These are phyloP conservation scores for Venturia oleaginea DNA, from an alignment of 2,329 filamentous ascomycete genomes.

Conservation along the genomic window DNA sequence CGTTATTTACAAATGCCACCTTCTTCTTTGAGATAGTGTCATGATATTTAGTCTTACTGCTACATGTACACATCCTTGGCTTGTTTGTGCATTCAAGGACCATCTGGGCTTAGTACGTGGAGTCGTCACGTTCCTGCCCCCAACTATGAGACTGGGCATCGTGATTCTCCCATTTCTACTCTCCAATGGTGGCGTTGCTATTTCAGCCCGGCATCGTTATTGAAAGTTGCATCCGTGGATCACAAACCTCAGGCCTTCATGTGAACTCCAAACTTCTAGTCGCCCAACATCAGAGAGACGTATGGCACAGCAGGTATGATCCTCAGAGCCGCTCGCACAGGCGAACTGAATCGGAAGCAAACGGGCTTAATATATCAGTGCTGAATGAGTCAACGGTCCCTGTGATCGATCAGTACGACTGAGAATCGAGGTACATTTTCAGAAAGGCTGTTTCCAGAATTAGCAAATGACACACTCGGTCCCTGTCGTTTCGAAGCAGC, in stretches of 20 bases:
- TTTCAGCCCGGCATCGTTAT: not conserved
- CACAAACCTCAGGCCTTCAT: not conserved
- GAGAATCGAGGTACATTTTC: not conserved
- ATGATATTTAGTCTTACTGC: not conserved
- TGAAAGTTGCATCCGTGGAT: not conserved
- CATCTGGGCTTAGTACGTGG: not conserved
- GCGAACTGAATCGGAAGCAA: not conserved
- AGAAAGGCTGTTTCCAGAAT: not conserved
- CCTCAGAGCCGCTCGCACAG: not conserved
- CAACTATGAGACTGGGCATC: not conserved
- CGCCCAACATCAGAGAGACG: not conserved
- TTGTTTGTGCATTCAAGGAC: not conserved
- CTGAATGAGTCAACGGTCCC: not conserved
- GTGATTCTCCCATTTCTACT: not conserved
- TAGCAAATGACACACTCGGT: not conserved
- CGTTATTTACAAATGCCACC: no score
- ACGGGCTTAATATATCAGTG: not conserved
- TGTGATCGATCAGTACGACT: not conserved
- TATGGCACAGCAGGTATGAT: not conserved
- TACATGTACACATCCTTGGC: not conserved
- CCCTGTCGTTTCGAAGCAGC: no score
- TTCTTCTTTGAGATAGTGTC: not conserved
- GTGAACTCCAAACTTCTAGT: not conserved
- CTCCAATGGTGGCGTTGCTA: not conserved
- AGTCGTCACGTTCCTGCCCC: not conserved